Base-by-base conservation (phyloP, 2,329 filamentous ascomycete species). In the Neofusicoccum kwambonambiense region DNA sequence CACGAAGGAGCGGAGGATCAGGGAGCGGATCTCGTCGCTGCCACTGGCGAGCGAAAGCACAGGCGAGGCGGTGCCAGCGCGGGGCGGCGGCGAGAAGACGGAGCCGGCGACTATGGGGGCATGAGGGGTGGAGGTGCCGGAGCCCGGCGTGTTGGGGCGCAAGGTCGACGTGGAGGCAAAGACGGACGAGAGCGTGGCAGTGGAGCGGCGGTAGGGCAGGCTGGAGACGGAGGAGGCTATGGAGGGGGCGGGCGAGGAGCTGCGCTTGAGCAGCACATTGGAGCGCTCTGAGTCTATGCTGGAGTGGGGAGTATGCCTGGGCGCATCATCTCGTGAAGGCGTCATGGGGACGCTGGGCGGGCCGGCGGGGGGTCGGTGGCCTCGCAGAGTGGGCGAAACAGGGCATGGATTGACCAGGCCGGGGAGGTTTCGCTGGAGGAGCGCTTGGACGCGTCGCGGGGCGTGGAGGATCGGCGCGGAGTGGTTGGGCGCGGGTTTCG, bases 1-100 rank as follows among this genome's bases (percentile, higher is more conserved):
- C 13, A 94, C 91, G 75, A 97, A 97, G 2, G 93, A 90, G 66
- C 89, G 89, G 62, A 96, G 82, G 49, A 98, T 89, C 57, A 97
- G 80, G 37, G 84, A 83, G 64, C 85, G 79, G 58, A 84, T 81
- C 72, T 88, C 86, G 67, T 87, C 84, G 7, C 81, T 80, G 12
- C 71, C 72, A 56, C 75, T 81, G 45, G 52, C 17, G 64, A 72
- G 70, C 67, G 67, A 75, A 22, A 49, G 34, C 3, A 51, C 77
- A 8, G 79, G 78, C 37, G 79, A 79, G 4, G 75, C 71, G 9
- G 73, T 70, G 15, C 79, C 75, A 65, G 76, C 75, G 17, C 69
- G 70, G 66, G 66, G 76, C 62, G 74, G 78, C 0, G 81, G 79
- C 12, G 81, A 82, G 70, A 82, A 82, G 39, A 80, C 73, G 1